Evolutionary conservation across 495 filamentous ascomycete genomes (phyloP).

Genomic region (Aspergillus mulundensis): DNA sequence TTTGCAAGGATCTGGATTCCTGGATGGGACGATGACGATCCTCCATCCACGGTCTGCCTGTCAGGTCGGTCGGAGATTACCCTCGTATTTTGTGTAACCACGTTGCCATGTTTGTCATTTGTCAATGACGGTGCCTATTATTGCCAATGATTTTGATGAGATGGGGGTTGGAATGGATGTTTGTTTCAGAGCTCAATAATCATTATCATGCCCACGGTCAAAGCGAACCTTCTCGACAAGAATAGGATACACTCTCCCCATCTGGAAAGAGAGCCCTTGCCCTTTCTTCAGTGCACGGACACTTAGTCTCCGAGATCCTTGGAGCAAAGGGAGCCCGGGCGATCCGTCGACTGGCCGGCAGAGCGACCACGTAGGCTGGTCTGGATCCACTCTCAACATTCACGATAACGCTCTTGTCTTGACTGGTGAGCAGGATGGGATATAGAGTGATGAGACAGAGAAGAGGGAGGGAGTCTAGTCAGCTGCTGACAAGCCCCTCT

Average conservation of each 20-base stretch:
- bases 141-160: too few relatives aligned
- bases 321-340: background rate
- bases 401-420: background rate
- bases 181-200: too few relatives aligned
- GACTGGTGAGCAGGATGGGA: background rate
- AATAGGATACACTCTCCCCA: background rate
- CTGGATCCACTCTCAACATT: background rate
- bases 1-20: too few relatives aligned
- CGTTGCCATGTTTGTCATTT: background rate
- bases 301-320: background rate
- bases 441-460: background rate
- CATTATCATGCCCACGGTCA: too few relatives aligned
- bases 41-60: too few relatives aligned
- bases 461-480: background rate
- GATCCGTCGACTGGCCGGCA: slow-evolving; percentile 20
- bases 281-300: background rate
- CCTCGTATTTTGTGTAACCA: background rate
- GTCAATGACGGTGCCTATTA: too few relatives aligned
- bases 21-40: too few relatives aligned
- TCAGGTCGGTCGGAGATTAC: background rate
- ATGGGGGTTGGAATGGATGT: too few relatives aligned
- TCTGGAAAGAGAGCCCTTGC: background rate
- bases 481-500: background rate
- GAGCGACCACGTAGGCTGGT: slow-evolving; percentile 20
- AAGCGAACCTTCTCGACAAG: too few relatives aligned